A percentile compares a stretch with the other conserved stretches of the same genome.
phyloP scores from a whole-genome alignment of 805 yeast genomes.

The Spathaspora hagerdaliae region DNA sequence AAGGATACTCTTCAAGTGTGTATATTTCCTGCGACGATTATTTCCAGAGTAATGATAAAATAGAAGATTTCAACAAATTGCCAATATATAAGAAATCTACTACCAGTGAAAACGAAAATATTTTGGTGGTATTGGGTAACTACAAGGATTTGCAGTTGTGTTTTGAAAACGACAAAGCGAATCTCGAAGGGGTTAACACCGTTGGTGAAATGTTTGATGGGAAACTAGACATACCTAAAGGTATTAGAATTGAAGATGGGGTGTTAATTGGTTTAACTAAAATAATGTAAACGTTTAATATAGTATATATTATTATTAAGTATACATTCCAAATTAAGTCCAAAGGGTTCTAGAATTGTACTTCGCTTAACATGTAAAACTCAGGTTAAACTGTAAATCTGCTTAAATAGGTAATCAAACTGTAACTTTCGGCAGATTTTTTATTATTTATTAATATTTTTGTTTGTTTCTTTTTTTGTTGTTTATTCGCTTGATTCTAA shows the following conservation, averaged over 20 bases:
- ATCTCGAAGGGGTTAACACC: slow-evolving; percentile 49
- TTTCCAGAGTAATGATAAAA: slow-evolving; percentile 26
- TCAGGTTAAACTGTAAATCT: no score
- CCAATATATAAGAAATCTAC: slow-evolving; percentile 3
- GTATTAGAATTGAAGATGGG: slow-evolving; percentile 69
- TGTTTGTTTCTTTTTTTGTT: no score
- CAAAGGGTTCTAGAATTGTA: no score
- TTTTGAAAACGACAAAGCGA: slow-evolving; percentile 48
- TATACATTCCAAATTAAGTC: no score
- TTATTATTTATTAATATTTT: no score
- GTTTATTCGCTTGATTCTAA: no score
- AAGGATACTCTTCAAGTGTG: slow-evolving; percentile 66
- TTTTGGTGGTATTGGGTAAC: slow-evolving; percentile 61
- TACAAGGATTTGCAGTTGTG: slow-evolving; percentile 52
- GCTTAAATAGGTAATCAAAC: no score
- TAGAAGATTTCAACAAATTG: slow-evolving; percentile 9
- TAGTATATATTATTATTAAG: no score
- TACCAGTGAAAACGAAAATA: slow-evolving; percentile 17
- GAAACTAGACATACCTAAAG: slow-evolving; percentile 46
- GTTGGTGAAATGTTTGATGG: slow-evolving; percentile 72
- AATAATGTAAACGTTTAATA: not conserved
- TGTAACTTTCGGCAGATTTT: no score
- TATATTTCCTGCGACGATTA: slow-evolving; percentile 69
- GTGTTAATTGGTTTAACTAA: slow-evolving; percentile 53
- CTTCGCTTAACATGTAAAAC: no score